These are phyloP conservation scores for Corchorus olitorius DNA, from an alignment of 345 rosid species.

Conservation along the genomic window DNA sequence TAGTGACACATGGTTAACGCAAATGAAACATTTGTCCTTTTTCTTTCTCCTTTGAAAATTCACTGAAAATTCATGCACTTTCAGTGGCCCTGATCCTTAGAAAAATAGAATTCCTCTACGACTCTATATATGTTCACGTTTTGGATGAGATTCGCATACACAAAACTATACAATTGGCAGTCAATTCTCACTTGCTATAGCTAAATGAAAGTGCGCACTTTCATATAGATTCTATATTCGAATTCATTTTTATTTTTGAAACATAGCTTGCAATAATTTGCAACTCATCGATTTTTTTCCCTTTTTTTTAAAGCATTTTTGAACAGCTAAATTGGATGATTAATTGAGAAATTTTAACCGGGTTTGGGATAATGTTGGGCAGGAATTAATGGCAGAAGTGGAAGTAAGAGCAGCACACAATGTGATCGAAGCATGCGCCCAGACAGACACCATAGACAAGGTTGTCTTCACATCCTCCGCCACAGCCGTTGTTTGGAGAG, in stretches of 20 bases:
- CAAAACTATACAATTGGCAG: not conserved
- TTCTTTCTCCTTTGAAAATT: too few species aligned
- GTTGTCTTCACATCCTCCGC: slow-evolving; percentile 69
- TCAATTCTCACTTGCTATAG: not conserved
- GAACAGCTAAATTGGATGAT: too few species aligned
- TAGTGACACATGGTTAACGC: too few species aligned
- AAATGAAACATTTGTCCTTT: too few species aligned
- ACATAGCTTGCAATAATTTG: too few species aligned
- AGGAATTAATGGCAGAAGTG: slow-evolving; percentile 66
- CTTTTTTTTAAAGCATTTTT: too few species aligned
- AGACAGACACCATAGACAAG: slow-evolving; percentile 54
- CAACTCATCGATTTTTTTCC: too few species aligned
- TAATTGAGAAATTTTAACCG: not conserved
- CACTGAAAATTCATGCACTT: slow-evolving; percentile 8
- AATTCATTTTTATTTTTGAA: too few species aligned
- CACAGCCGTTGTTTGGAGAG: slow-evolving; percentile 57
- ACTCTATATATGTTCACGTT: not conserved
- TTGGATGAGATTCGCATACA: not conserved
- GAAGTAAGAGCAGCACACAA: slow-evolving; percentile 73
- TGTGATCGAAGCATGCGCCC: slow-evolving; percentile 72
- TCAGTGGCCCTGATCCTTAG: not conserved
- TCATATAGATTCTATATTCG: too few species aligned
- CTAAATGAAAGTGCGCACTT: not conserved
- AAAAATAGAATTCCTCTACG: not conserved
- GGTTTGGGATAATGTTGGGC: not conserved